phyloP scores from a whole-genome alignment of 2,329 filamentous ascomycete genomes.

The Diaporthe caulivora region DNA sequence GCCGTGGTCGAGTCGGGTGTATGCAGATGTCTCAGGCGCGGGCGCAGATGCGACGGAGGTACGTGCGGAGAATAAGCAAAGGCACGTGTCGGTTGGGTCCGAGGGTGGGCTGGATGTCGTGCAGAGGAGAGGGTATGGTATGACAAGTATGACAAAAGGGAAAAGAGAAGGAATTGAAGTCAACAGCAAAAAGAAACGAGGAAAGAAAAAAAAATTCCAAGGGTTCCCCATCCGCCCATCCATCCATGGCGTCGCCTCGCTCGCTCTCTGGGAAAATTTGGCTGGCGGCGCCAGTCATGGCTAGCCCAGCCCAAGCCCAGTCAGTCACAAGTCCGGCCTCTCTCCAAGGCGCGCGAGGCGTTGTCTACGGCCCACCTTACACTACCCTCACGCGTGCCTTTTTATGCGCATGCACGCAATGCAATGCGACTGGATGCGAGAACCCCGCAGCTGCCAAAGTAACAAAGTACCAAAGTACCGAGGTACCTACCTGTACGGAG shows the following conservation, averaged over 20 bases:
- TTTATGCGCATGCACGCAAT: constrained; percentile 4
- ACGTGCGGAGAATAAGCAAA: constrained; percentile 22
- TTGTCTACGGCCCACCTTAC: too few species aligned
- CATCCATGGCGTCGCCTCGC: neutral
- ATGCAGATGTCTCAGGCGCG: constrained; percentile 32
- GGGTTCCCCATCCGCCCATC: too few species aligned
- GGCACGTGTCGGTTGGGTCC: neutral
- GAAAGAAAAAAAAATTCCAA: constrained; percentile 17
- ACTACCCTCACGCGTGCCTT: constrained; percentile 2
- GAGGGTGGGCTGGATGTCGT: neutral
- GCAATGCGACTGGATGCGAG: neutral
- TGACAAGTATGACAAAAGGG: neutral
- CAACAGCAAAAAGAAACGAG: neutral
- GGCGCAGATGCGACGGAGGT: constrained; percentile 23
- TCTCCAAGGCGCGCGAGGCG: neutral
- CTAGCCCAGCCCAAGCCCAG: neutral
- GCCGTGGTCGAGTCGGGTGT: constrained; percentile 17
- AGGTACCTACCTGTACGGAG: too few species aligned
- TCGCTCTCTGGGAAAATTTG: constrained; percentile 31
- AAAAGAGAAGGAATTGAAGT: too few species aligned
- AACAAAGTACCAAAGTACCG: neutral
- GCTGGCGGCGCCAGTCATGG: neutral
- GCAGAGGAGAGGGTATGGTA: neutral
- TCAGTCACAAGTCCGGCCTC: neutral
- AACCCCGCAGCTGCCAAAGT: neutral